phyloP scores from a whole-genome alignment of 805 yeast genomes.

The Cyberlindnera meyerae region DNA sequence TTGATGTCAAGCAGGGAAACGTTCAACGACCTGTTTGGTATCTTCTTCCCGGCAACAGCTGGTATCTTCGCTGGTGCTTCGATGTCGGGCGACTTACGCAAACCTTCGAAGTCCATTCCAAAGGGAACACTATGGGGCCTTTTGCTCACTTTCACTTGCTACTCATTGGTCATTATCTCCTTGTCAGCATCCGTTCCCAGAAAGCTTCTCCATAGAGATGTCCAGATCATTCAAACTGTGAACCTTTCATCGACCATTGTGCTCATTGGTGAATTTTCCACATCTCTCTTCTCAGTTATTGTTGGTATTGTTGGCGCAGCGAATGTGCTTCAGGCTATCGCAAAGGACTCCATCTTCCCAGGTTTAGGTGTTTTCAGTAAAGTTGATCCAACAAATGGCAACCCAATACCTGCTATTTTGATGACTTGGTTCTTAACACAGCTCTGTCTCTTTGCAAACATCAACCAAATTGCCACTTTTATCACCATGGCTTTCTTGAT shows the following conservation, averaged over 20 bases:
- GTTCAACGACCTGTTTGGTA: conserved; percentile 84
- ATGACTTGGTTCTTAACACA: conserved; percentile 84
- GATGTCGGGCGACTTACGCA: conserved; percentile 89
- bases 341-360: conserved; percentile 85
- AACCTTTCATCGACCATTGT: conserved; percentile 64
- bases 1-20: conserved; percentile 57
- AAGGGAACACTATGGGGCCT: conserved; percentile 89
- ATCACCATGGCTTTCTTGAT: conserved; percentile 96
- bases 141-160: conserved; percentile 67
- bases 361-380: conserved; percentile 58
- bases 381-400: conserved; percentile 41
- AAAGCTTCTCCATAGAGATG: conserved; percentile 66
- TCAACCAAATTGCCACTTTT: conserved; percentile 89
- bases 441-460: conserved; percentile 78
- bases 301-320: conserved; percentile 98
- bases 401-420: conserved; percentile 61
- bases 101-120: conserved; percentile 88
- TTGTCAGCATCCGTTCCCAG: conserved; percentile 82
- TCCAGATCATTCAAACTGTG: conserved; percentile 80
- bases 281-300: conserved; percentile 86
- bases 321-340: conserved; percentile 82
- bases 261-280: conserved; percentile 84
- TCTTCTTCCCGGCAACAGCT: conserved; percentile 96
- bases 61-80: conserved; percentile 99
- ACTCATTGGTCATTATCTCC: conserved; percentile 73